A percentile compares a stretch with the other conserved stretches of the same genome.
phyloP scores from a whole-genome alignment of 371 early-diverging fungal species.

The Mucor sp. region DNA sequence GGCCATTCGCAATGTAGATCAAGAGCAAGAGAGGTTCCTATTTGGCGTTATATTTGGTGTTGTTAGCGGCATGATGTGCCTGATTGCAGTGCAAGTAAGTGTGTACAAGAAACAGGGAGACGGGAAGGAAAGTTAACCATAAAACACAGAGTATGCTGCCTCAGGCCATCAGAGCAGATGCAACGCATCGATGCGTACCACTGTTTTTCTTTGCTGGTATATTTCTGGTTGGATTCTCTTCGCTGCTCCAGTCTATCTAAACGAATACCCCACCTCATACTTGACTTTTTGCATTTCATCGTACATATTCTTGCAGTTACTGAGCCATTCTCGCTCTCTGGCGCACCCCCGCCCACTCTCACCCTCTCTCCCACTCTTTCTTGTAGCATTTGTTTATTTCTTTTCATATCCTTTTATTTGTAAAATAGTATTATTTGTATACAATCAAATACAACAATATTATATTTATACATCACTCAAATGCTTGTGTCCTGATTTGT shows the following conservation, averaged over 20 bases:
- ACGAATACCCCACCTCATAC: neutral
- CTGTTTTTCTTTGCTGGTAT: conserved; percentile 56
- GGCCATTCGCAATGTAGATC: conserved; percentile 42
- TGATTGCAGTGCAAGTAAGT: conserved; percentile 53
- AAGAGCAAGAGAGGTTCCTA: conserved; percentile 42
- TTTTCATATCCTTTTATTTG: neutral
- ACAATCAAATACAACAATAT: neutral
- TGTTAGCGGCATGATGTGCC: conserved; percentile 74
- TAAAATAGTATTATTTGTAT: neutral
- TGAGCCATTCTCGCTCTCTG: too few relatives aligned
- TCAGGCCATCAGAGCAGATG: conserved; percentile 56
- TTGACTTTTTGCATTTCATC: conserved; percentile 11
- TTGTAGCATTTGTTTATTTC: neutral
- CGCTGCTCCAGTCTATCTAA: conserved; percentile 35
- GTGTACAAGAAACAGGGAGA: neutral
- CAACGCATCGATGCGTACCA: conserved; percentile 41
- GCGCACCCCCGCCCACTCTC: neutral
- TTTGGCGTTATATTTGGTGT: conserved; percentile 57
- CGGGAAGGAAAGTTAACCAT: conserved; percentile 4
- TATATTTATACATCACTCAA: neutral
- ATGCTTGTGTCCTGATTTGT: neutral
- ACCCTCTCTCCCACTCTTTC: neutral
- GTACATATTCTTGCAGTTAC: conserved; percentile 17
- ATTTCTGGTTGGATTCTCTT: conserved; percentile 43
- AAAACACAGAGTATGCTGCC: conserved; percentile 45